phyloP scores from a whole-genome alignment of 768 basidiomycete species.

The Floccularia luteovirens region DNA sequence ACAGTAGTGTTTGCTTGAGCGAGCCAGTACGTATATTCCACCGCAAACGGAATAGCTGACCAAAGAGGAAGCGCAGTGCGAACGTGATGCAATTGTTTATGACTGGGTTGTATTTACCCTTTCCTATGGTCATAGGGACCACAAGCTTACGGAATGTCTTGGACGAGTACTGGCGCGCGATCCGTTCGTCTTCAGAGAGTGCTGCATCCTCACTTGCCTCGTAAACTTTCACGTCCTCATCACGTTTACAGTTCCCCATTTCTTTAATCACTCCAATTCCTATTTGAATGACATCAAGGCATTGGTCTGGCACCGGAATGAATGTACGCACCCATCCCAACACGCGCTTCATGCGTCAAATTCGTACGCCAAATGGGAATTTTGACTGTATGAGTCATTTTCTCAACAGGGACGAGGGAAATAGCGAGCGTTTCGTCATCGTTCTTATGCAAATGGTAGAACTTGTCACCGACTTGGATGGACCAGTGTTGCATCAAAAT shows the following conservation, averaged over 20 bases:
- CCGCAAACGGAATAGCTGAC: background rate
- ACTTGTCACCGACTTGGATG: background rate
- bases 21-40: background rate
- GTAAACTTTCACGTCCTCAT: background rate
- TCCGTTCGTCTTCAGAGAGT: background rate
- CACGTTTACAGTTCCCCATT: background rate
- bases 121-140: background rate
- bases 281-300: too few species aligned
- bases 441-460: constrained; percentile 1
- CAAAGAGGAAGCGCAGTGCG: background rate
- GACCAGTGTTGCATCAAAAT: constrained; percentile 1
- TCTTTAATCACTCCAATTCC: background rate
- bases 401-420: background rate
- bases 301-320: too few species aligned
- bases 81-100: background rate
- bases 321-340: background rate
- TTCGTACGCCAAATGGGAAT: background rate
- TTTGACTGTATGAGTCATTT: background rate
- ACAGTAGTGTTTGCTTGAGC: background rate
- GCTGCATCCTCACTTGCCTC: background rate
- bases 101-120: background rate
- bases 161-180: background rate
- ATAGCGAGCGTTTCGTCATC: background rate
- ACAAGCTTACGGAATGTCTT: background rate
- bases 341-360: background rate